phyloP scores from a whole-genome alignment of 139 green algal genomes.

The Bryopsis sp. region DNA sequence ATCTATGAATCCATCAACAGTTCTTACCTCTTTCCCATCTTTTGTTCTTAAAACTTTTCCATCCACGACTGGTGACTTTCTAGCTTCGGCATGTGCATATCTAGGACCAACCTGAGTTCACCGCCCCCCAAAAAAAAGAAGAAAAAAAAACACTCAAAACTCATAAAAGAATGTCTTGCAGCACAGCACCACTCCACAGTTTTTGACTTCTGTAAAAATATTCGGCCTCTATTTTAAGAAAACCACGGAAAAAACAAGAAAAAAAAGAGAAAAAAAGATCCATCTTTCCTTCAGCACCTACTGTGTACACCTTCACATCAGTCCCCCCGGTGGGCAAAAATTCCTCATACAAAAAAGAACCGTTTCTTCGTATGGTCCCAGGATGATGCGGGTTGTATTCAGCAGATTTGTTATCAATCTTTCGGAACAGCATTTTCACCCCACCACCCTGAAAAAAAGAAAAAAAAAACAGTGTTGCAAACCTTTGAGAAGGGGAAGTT shows the following conservation, averaged over 20 bases:
- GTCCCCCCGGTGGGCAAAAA: constrained; percentile 94
- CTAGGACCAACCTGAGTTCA: constrained; percentile 65
- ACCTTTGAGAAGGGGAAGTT: not conserved
- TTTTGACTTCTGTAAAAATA: too few species aligned
- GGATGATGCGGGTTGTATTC: constrained; percentile 76
- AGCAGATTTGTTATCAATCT: constrained; percentile 76
- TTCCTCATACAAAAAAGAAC: constrained; percentile 96
- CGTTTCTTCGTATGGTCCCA: constrained; percentile 68
- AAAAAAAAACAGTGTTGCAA: too few species aligned
- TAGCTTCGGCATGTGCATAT: constrained; percentile 96
- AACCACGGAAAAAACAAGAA: too few species aligned
- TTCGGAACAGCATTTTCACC: constrained; percentile 94
- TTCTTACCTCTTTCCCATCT: constrained; percentile 86
- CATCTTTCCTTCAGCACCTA: constrained; percentile 21
- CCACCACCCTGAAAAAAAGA: constrained; percentile 62
- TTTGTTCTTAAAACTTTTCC: constrained; percentile 74
- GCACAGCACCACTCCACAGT: too few species aligned
- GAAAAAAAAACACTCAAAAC: too few species aligned
- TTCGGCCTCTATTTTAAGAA: too few species aligned
- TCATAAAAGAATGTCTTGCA: too few species aligned
- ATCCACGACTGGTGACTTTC: constrained; percentile 95
- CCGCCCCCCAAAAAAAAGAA: too few species aligned
- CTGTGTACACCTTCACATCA: constrained; percentile 91
- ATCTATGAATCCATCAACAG: not conserved
- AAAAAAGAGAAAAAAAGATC: not conserved